Evolutionary conservation across 192 early-diverging fungal genomes (phyloP), one percentile per base, ranked within the genome.

Genomic region (Backusella luteola): DNA sequence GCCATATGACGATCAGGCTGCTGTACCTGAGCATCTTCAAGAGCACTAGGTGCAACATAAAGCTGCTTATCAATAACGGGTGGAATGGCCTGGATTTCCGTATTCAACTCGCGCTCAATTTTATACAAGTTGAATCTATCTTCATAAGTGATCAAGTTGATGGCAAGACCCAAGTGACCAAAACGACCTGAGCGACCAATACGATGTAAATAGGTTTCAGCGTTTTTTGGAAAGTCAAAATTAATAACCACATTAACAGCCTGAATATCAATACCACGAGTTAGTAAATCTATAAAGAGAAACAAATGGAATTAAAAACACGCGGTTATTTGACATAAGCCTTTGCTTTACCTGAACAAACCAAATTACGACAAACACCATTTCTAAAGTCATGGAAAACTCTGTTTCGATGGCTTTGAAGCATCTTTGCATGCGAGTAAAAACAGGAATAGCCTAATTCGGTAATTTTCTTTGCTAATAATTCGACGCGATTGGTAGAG

Each of bases 241-340:
- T 99, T 98, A 89, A 99, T 98, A 71, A 99, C 98, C 19, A 99
- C 97, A 83, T 98, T 98, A 41, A 99, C 98, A 21, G 97, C 97
- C 86, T 99, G 98, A 82, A 99, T 98, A 83, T 99, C 98, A 79
- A 99, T 99, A 87, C 98, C 98, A 71, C 98, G 92, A 17, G 98
- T 98, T 70, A 98, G 87, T 67, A 99, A 86, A 85, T 99, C 97
- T 93, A 77, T 34, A 74, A 44, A 15, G 12, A 49, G 17, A 49
- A 49, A 6, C 6, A 49, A 32, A 19, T 17, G 42, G 15, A 44
- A 15, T 44, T 32, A 32, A 32, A 44, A 14, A 44, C 42, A 44
- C 12, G 0, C 32, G 11, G 42, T 5, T 44, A 3, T 17, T 44
- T 32, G 32, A 15, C 17, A 35, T 8, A 6, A 15, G 8, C 14